Evolutionary conservation across 495 filamentous ascomycete species (phyloP), one percentile per base, ranked within the genome.

Genomic region (Podospora australis): DNA sequence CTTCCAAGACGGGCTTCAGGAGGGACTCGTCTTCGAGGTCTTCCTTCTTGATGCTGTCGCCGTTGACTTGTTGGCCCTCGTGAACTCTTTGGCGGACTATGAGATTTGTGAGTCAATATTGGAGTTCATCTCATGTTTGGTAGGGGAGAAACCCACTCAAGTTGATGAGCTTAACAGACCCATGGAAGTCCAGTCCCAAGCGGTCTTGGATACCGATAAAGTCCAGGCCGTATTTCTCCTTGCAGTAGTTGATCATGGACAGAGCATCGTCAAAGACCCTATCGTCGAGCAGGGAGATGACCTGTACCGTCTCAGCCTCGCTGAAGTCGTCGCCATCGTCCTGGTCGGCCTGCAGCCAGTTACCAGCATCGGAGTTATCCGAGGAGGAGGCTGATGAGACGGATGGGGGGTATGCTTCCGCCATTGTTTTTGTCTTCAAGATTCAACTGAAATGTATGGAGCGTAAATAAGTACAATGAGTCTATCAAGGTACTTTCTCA

Each of bases 1-100:
- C 88, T 55, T 94, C 87, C n/a, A 97, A 65, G 8, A 87, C 82
- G 1, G 90, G 91, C 66, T 86, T 83, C 43, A 96, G 65, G 56
- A 82, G 92, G 44, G 72, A 66, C 46, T 97, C 90, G 46, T 87
- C 81, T 23, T 82, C 71, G 54, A 94, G 83, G 25, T 78, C 68
- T 11, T 67, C 65, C 49, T 67, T 72, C 8, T 77, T 74, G 38
- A 82, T 79, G 24, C 82, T 65, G 44, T 78, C 69, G 1, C 78
- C 75, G 3, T 43, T 43, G 23, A 74, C 63, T 9, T 65, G 56
- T 35, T 78, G 71, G 30, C 70, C 68, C 29, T 71, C 63, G 39
- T 70, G 68, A 6, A 68, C 68, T 8, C 58, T 56, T 39, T 65
- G 62, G 17, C 72, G 66, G 20, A 73, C 71, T 73, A 21, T 29